A percentile compares a stretch with the other conserved stretches of the same genome.
These are phyloP conservation scores for Chloromonas sp. DNA, from an alignment of 163 green algal species.

Conservation along the genomic window DNA sequence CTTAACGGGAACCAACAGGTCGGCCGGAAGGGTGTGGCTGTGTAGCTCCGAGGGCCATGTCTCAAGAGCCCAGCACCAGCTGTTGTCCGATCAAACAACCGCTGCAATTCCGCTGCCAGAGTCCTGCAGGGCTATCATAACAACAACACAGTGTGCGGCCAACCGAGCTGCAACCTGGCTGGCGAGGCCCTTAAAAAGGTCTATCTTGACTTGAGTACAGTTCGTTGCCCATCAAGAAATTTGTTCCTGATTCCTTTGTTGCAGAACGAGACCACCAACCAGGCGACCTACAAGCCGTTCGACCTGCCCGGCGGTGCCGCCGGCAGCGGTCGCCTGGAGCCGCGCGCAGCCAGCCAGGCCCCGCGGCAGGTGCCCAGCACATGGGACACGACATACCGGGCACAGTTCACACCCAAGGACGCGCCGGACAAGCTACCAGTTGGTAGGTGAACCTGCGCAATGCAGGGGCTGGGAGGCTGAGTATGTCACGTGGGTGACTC, in stretches of 20 bases:
- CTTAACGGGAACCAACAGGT: no score
- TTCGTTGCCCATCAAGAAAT: background rate
- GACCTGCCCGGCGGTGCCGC: background rate
- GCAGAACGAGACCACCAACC: slow-evolving; percentile 37
- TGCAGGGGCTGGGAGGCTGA: no score
- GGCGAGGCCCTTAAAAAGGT: background rate
- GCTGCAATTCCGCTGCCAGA: no score
- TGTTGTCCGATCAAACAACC: no score
- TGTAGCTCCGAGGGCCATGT: no score
- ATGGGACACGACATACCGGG: slow-evolving; percentile 37
- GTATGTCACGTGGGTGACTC: no score
- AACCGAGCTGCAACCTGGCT: background rate
- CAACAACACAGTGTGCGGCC: no score
- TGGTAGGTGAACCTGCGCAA: background rate
- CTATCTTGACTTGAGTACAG: background rate
- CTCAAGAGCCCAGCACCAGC: no score
- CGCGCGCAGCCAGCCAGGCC: slow-evolving; percentile 6
- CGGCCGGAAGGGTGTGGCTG: no score
- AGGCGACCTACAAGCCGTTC: slow-evolving; percentile 36
- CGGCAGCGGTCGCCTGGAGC: background rate
- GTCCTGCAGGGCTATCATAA: no score
- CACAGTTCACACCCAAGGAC: slow-evolving; percentile 24
- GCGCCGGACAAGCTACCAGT: slow-evolving; percentile 1
- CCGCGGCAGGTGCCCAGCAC: slow-evolving; percentile 16
- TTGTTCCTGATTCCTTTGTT: background rate